Conservation (phyloP, 495 filamentous ascomycete species). For the Pyrenopolyporus hunteri region DNA sequence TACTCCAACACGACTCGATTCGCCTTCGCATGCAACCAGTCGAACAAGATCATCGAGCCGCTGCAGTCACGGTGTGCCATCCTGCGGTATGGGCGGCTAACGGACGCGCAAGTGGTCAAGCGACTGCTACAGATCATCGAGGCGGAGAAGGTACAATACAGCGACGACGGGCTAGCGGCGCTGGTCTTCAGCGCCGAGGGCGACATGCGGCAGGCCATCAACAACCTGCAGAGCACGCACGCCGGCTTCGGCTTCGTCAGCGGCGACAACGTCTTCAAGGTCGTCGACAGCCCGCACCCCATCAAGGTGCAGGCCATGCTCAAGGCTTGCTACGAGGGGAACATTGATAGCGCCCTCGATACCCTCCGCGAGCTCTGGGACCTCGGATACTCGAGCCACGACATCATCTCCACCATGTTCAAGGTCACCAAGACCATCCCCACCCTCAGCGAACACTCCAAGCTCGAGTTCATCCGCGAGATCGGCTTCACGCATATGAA, state of each 20-base stretch:
- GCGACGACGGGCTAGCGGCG: slow-evolving; percentile 92
- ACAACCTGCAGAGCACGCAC: slow-evolving; percentile 93
- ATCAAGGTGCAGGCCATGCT: slow-evolving; percentile 99
- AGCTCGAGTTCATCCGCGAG: slow-evolving; percentile 95
- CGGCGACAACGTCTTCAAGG: slow-evolving; percentile 97
- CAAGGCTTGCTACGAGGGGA: slow-evolving; percentile 92
- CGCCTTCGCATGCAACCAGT: slow-evolving; percentile 97
- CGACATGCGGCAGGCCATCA: slow-evolving; percentile 99
- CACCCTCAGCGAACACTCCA: slow-evolving; percentile 86
- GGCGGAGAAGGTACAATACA: slow-evolving; percentile 84
- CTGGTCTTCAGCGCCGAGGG: slow-evolving; percentile 97
- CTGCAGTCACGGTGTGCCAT: slow-evolving; percentile 96
- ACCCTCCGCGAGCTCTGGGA: slow-evolving; percentile 90
- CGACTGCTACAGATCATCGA: slow-evolving; percentile 89
- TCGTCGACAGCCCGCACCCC: slow-evolving; percentile 95
- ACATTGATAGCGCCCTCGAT: slow-evolving; percentile 85
- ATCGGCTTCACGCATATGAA: slow-evolving; percentile 99
- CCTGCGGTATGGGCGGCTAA: slow-evolving; percentile 89
- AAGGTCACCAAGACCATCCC: slow-evolving; percentile 94
- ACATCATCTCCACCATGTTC: slow-evolving; percentile 99
- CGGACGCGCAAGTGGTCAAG: slow-evolving; percentile 89
- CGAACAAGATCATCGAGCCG: slow-evolving; percentile 99
- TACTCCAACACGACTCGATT: slow-evolving; percentile 96
- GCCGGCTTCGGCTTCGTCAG: slow-evolving; percentile 98
- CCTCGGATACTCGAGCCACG: slow-evolving; percentile 92